phyloP scores from a whole-genome alignment of 805 yeast species.

The Helenozyma baotianmanensis region DNA sequence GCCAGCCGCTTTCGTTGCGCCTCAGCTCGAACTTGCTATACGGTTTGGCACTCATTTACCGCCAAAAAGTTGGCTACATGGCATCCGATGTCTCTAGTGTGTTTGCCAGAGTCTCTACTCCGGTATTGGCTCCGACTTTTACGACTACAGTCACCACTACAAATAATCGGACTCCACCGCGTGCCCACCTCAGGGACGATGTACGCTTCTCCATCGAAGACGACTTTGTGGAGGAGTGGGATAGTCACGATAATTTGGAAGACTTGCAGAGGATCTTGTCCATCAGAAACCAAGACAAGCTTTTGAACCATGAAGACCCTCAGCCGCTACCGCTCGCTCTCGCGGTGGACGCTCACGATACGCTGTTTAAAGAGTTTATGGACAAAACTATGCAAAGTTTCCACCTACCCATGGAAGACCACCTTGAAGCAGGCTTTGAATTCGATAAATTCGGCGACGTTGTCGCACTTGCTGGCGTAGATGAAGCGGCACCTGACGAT shows the following conservation, averaged over 20 bases:
- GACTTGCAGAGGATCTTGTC: not conserved
- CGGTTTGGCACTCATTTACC: conserved; percentile 47
- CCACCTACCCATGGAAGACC: conserved; percentile 8
- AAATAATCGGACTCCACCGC: too few species aligned
- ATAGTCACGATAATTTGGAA: not conserved
- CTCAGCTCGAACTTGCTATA: conserved; percentile 41
- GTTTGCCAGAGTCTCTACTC: conserved; percentile 7
- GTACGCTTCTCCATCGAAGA: conserved; percentile 21
- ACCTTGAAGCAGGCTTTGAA: conserved; percentile 17
- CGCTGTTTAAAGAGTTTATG: conserved; percentile 15
- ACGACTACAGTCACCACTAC: too few species aligned
- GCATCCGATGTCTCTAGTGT: conserved; percentile 25
- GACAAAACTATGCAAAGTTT: conserved; percentile 9
- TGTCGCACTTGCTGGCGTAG: not conserved
- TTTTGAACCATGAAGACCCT: not conserved
- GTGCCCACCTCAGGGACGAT: conserved; percentile 22
- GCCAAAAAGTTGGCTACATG: conserved; percentile 45
- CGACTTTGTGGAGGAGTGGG: conserved; percentile 18
- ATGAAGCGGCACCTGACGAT: not conserved
- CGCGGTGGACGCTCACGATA: conserved; percentile 5
- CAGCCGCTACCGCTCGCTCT: not conserved
- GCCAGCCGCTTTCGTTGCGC: conserved; percentile 23
- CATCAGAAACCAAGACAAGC: conserved; percentile 1
- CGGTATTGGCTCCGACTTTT: conserved; percentile 1
- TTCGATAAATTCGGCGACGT: conserved; percentile 22